Percentiles rank a stretch among this genome's conserved stretches.
Evolutionary conservation across 176 grass and related monocot genomes (phyloP).

Genomic region (Tillandsia fasciculata): DNA sequence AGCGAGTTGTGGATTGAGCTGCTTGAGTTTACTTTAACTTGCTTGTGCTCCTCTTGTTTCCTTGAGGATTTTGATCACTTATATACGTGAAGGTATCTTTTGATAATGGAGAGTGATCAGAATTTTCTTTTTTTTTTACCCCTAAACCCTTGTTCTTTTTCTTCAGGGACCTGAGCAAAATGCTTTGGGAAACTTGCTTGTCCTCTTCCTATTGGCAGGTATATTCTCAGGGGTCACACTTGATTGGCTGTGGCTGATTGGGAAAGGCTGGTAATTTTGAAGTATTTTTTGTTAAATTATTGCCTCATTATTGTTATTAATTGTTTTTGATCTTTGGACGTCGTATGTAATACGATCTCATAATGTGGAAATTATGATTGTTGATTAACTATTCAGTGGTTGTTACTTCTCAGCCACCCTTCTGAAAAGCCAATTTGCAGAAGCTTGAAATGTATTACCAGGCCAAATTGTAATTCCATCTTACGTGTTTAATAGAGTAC

Average conservation of each 20-base stretch:
- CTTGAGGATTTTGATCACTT: neutral
- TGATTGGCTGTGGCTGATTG: slow-evolving; percentile 63
- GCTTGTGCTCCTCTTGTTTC: no score
- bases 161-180: slow-evolving; percentile 61
- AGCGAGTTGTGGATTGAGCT: no score
- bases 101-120: neutral
- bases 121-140: no score
- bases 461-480: no score
- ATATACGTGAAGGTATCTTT: neutral
- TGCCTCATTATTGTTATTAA: neutral
- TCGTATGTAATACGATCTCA: no score
- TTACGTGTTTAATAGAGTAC: no score
- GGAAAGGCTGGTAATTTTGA: slow-evolving; percentile 59
- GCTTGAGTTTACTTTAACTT: no score
- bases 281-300: neutral
- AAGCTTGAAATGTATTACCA: no score
- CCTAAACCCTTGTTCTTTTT: neutral
- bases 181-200: slow-evolving; percentile 62
- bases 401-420: no score
- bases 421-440: no score
- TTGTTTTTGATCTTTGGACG: neutral
- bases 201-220: slow-evolving; percentile 36
- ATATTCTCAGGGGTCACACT: slow-evolving; percentile 38
- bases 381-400: no score
- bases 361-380: no score